Evolutionary conservation across 208 protist genomes (phyloP), one percentile per base, ranked within the genome.

Genomic region (Zelonia costaricensis): DNA sequence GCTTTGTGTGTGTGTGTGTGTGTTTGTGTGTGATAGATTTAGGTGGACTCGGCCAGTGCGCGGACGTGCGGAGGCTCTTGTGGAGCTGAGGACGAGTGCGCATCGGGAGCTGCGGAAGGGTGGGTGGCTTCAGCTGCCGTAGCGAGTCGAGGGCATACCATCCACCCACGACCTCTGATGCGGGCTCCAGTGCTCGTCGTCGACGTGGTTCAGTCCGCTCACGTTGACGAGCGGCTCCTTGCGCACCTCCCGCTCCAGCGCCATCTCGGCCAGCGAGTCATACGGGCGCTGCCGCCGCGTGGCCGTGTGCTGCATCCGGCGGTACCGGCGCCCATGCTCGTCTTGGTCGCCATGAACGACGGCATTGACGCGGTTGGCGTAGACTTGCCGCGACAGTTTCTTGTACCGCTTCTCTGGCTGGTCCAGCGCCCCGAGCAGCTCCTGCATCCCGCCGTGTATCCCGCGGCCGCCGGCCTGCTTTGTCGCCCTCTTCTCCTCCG

Each of bases 261-360:
- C 76, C 49, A 92, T 83, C 54, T 92, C 88, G 1, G 65, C 54
- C 1, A 92, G 52, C 6, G 88, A 95, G 35, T 89, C 77, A 51
- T 88, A 82, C 6, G 71, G 59, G 42, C 81, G 75, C 66, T 74
- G 69, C 22, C 88, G 81, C 23, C 70, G 73, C 33, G 67, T 84
- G 12, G 80, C 51, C 3, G 74, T 59, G 10, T 44, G 27, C 44
- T 81, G 48, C 68, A 95, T 78, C 38, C 74, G 81, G 6, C 82
- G 68, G 68, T 89, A 91, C 42, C 84, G 85, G 4, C 86, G 75
- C 9, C 91, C 91, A 59, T 91, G 78, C 47, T 90, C 86, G 59
- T 96, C 86, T 53, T 94, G 91, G 44, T 93, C 88, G 22, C 91
- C 91, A 48, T 93, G 86, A 13, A 89, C 77, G 52, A 96, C 75